Conservation (phyloP, 2,329 filamentous ascomycete species). For the Colletotrichum sp. region DNA sequence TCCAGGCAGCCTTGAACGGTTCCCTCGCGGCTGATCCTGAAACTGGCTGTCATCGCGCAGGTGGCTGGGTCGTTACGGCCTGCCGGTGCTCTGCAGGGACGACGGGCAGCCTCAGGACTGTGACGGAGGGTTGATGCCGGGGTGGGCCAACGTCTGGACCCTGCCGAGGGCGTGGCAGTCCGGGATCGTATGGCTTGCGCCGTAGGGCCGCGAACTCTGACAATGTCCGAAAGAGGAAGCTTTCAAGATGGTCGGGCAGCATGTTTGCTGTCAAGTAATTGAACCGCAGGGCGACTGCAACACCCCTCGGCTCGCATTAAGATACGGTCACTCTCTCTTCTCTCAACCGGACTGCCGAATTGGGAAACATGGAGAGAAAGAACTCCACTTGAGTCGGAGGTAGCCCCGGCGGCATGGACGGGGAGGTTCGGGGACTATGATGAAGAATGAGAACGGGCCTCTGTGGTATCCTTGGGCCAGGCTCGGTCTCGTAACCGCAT, state of each 20-base stretch:
- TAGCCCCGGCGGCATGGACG: constrained; percentile 7
- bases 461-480: neutral
- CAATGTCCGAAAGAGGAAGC: neutral
- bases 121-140: neutral
- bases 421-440: neutral
- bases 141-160: neutral
- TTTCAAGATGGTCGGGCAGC: neutral
- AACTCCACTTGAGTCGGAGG: neutral
- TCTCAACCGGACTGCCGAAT: constrained; percentile 2
- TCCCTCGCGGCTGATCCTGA: neutral
- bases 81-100: neutral
- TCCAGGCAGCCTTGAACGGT: neutral
- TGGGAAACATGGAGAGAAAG: neutral
- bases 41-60: constrained; percentile 10
- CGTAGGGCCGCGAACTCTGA: neutral
- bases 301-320: neutral
- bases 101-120: neutral
- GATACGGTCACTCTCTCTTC: neutral
- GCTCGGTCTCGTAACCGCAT: neutral
- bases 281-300: neutral
- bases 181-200: neutral
- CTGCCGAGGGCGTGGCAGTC: constrained; percentile 6
- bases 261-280: neutral
- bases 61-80: constrained; percentile 4
- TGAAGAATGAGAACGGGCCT: neutral